phyloP scores from a whole-genome alignment of 164 flowering plant species.

The Liquidambar formosana region DNA sequence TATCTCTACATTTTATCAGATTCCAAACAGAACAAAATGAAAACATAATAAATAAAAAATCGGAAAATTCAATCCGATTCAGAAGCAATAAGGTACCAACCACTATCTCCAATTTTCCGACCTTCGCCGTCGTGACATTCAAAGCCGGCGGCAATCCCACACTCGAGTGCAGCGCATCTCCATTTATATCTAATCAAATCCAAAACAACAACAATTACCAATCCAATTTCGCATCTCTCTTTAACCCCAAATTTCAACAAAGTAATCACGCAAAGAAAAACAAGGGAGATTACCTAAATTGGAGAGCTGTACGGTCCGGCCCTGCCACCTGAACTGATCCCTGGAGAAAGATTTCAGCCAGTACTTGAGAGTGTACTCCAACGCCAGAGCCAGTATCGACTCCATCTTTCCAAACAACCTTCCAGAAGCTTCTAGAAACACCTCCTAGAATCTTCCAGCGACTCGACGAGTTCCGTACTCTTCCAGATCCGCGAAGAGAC shows the following conservation, averaged over 20 bases:
- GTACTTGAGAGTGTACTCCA: constrained; percentile 96
- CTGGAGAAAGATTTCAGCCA: constrained; percentile 95
- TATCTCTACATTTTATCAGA: constrained; percentile 6
- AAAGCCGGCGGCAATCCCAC: constrained; percentile 88
- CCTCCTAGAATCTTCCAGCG: background rate
- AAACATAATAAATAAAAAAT: no score
- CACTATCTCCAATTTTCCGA: constrained; percentile 81
- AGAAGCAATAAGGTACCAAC: constrained; percentile 35
- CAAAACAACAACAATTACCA: constrained; percentile 1
- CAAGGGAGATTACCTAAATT: constrained; percentile 56
- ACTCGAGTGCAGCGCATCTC: constrained; percentile 93
- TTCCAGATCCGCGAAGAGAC: background rate
- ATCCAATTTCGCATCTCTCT: background rate
- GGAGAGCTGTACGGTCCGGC: constrained; percentile 85
- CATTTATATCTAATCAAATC: constrained; percentile 78
- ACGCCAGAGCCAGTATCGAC: constrained; percentile 82
- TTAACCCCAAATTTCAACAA: background rate
- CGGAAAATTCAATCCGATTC: background rate
- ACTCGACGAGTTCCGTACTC: background rate
- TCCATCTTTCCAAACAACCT: constrained; percentile 48
- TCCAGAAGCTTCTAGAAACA: constrained; percentile 5
- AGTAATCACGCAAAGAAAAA: background rate
- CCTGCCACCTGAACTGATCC: constrained; percentile 94
- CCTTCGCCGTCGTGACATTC: constrained; percentile 77
- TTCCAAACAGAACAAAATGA: background rate